Conservation (phyloP, 345 rosid genomes). For the Trapa bicornis region DNA sequence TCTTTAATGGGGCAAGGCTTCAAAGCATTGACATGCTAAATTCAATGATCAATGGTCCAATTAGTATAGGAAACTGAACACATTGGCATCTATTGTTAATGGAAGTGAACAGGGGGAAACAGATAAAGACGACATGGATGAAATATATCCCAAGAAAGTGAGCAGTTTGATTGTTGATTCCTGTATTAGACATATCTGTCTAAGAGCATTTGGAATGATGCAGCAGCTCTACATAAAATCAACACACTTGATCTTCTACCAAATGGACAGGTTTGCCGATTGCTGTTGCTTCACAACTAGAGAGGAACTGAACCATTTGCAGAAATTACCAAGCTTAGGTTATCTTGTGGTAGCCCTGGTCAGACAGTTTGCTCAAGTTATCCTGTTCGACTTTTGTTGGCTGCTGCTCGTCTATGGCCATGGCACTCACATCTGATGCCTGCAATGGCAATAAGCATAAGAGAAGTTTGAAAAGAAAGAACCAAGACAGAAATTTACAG, state of each 20-base stretch:
- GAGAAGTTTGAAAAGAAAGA: background rate
- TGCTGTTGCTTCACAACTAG: too few relatives aligned
- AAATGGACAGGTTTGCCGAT: background rate
- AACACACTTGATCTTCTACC: background rate
- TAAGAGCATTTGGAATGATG: background rate
- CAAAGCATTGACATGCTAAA: background rate
- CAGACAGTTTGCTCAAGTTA: constrained; percentile 34
- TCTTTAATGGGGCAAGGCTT: background rate
- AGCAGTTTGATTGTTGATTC: too few relatives aligned
- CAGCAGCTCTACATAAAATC: background rate
- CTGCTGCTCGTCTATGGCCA: constrained; percentile 49
- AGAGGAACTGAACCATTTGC: too few relatives aligned
- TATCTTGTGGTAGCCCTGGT: constrained; percentile 36
- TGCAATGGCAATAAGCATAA: constrained; percentile 17
- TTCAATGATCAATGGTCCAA: constrained; percentile 15
- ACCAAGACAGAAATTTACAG: background rate
- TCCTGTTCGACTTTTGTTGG: constrained; percentile 58
- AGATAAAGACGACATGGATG: too few relatives aligned
- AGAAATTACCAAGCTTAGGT: background rate
- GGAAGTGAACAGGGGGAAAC: too few relatives aligned
- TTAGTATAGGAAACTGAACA: background rate
- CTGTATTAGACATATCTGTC: background rate
- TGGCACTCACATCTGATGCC: constrained; percentile 34
- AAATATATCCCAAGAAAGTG: too few relatives aligned
- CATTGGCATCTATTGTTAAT: background rate